phyloP scores from a whole-genome alignment of 2,329 filamentous ascomycete genomes.

The Talaromyces sp. region DNA sequence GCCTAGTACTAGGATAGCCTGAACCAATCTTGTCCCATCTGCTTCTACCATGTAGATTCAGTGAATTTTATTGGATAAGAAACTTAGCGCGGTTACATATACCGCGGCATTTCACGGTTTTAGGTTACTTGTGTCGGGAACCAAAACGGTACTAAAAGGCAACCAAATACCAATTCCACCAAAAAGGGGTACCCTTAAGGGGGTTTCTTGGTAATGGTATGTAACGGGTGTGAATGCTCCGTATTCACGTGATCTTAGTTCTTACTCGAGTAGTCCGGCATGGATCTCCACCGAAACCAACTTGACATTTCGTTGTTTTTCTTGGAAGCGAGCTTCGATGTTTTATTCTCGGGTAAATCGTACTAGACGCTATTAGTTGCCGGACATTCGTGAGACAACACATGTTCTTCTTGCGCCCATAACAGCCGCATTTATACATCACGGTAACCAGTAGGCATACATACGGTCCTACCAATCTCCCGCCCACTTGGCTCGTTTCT shows the following conservation, averaged over 20 bases:
- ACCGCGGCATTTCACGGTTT: no score
- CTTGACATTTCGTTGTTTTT: background rate
- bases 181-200: background rate
- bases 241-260: background rate
- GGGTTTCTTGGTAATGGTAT: background rate
- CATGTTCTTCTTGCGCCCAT: background rate
- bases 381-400: background rate
- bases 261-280: no score
- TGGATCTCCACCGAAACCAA: slow-evolving; percentile 4
- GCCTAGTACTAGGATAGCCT: no score
- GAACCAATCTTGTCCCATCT: no score
- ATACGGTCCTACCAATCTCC: background rate
- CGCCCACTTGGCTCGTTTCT: slow-evolving; percentile 10
- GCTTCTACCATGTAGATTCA: no score
- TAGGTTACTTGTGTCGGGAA: no score
- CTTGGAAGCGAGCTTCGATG: background rate
- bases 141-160: background rate
- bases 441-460: no score
- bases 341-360: no score
- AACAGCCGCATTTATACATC: background rate
- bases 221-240: background rate
- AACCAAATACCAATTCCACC: background rate
- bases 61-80: no score
- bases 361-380: background rate
- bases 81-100: no score